Conservation (phyloP, 805 yeast species). For the Saccharomycopsis guyanensis region DNA sequence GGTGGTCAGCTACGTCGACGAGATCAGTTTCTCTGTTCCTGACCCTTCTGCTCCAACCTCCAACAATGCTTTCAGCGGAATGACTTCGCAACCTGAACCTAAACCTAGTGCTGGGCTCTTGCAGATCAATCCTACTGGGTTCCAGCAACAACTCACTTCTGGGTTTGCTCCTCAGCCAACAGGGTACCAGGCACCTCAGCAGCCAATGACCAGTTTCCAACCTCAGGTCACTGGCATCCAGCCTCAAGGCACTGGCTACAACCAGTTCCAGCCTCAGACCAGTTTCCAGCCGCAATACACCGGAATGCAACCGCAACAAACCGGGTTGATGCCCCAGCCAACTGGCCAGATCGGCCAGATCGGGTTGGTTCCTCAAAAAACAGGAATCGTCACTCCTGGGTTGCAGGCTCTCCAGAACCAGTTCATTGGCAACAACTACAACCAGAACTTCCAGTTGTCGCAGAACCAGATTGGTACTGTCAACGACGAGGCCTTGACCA, state of each 20-base stretch:
- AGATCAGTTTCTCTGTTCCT: conserved; percentile 66
- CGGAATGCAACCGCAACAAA: conserved; percentile 28
- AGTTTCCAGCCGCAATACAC: conserved; percentile 45
- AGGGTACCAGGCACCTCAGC: background rate
- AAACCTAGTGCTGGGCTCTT: conserved; percentile 16
- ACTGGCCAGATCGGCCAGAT: conserved; percentile 27
- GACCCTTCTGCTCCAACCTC: conserved; percentile 19
- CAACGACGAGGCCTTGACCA: conserved; percentile 73
- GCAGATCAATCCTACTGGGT: conserved; percentile 16
- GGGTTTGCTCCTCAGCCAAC: background rate
- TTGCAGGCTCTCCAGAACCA: conserved; percentile 20
- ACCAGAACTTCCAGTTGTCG: conserved; percentile 27
- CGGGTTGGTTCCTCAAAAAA: conserved; percentile 52
- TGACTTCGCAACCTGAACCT: conserved; percentile 20
- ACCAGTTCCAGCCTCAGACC: conserved; percentile 34
- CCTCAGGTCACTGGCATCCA: conserved; percentile 32
- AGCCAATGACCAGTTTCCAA: conserved; percentile 31
- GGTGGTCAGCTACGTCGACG: conserved; percentile 83
- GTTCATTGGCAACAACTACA: conserved; percentile 26
- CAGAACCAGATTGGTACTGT: conserved; percentile 27
- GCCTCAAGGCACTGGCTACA: conserved; percentile 32
- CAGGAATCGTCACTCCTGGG: conserved; percentile 53
- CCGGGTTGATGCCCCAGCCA: conserved; percentile 26
- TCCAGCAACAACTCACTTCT: conserved; percentile 28
- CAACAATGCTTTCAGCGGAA: conserved; percentile 36